phyloP scores from a whole-genome alignment of 2,329 filamentous ascomycete genomes.

The Trichoderma polysporum region DNA sequence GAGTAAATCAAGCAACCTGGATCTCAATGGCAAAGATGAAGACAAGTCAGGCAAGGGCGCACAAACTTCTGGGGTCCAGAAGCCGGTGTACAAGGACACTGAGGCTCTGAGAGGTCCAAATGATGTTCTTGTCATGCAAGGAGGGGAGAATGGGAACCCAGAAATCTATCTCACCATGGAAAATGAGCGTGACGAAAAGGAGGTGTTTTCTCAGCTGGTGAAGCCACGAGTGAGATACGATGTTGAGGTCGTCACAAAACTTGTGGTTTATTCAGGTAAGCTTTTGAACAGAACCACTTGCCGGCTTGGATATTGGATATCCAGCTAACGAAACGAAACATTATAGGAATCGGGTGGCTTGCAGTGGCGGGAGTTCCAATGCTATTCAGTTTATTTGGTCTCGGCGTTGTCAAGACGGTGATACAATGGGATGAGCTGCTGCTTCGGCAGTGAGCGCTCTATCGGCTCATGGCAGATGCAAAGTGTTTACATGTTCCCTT shows the following conservation, averaged over 20 bases:
- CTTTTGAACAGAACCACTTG: conserved; percentile 11
- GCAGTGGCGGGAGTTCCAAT: conserved; percentile 74
- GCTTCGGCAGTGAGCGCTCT: neutral
- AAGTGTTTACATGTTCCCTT: neutral
- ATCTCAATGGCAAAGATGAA: conserved; percentile 42
- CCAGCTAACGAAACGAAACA: conserved; percentile 12
- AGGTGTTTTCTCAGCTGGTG: conserved; percentile 81
- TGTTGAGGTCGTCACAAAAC: conserved; percentile 96
- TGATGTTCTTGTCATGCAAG: conserved; percentile 41
- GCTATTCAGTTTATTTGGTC: conserved; percentile 63
- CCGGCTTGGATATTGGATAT: conserved; percentile 1
- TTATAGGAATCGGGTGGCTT: conserved; percentile 75
- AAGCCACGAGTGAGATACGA: conserved; percentile 91
- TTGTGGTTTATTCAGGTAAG: conserved; percentile 90
- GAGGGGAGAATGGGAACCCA: conserved; percentile 34
- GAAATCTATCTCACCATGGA: conserved; percentile 37
- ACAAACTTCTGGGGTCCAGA: conserved; percentile 47
- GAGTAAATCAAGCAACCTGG: conserved; percentile 45
- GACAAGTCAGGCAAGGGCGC: conserved; percentile 41
- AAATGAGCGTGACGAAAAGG: conserved; percentile 62
- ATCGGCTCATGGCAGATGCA: neutral
- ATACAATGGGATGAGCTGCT: neutral
- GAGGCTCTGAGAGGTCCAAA: conserved; percentile 74
- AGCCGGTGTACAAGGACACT: conserved; percentile 56
- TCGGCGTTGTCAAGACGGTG: conserved; percentile 45